These are phyloP conservation scores for Rosa rugosa DNA, from an alignment of 306 rosid genomes.

Conservation along the genomic window DNA sequence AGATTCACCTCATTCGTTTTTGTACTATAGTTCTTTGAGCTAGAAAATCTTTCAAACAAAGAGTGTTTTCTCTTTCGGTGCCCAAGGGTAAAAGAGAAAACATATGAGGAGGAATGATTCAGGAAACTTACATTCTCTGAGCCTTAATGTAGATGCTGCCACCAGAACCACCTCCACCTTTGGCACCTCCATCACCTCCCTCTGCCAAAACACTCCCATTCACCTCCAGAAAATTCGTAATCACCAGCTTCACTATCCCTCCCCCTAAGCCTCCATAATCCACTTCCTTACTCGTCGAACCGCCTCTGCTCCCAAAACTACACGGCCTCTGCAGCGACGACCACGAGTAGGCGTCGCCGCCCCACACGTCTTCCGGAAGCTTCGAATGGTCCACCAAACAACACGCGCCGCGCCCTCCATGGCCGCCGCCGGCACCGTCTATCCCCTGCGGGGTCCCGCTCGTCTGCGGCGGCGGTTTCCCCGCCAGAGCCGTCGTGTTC, in stretches of 20 bases:
- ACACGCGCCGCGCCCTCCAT: conserved; percentile 96
- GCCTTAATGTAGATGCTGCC: conserved; percentile 94
- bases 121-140: conserved; percentile 65
- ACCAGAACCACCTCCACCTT: conserved; percentile 98
- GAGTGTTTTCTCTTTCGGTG: not conserved
- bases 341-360: conserved; percentile 97
- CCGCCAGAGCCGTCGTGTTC: conserved; percentile 82
- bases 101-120: conserved; percentile 13
- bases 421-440: conserved; percentile 91
- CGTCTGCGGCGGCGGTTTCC: conserved; percentile 90
- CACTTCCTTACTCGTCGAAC: conserved; percentile 68
- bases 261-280: conserved; percentile 96
- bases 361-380: conserved; percentile 99
- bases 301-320: conserved; percentile 86
- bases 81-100: not conserved
- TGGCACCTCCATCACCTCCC: conserved; percentile 78
- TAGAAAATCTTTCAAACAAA: not conserved
- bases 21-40: not conserved
- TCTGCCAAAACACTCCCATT: conserved; percentile 80
- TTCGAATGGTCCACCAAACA: conserved; percentile 68
- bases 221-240: conserved; percentile 56
- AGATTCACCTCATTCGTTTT: not conserved
- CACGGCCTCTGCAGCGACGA: conserved; percentile 70
- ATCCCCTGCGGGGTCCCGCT: conserved; percentile 93
- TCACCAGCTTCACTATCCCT: conserved; percentile 56